A percentile compares a stretch with the other conserved stretches of the same genome.
These are phyloP conservation scores for Croton setiger DNA, from an alignment of 441 rosid genomes.

Conservation along the genomic window DNA sequence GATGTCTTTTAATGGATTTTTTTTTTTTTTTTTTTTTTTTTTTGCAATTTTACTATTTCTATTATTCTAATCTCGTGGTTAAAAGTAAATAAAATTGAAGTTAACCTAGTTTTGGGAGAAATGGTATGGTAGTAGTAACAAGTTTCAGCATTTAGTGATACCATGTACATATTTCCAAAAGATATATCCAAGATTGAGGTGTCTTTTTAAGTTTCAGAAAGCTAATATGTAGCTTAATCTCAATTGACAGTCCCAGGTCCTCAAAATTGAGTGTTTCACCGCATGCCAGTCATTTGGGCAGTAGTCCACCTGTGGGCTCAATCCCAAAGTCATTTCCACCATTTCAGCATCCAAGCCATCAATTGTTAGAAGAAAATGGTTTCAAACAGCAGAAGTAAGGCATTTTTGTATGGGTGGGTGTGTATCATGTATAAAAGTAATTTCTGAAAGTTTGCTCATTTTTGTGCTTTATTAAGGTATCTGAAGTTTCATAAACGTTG, in stretches of 20 bases:
- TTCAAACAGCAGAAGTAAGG: constrained; percentile 95
- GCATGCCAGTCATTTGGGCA: constrained; percentile 59
- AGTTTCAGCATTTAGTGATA: constrained; percentile 1
- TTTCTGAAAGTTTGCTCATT: constrained; percentile 23
- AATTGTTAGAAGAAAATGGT: constrained; percentile 92
- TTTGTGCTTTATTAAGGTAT: constrained; percentile 54
- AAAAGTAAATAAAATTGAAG: background rate
- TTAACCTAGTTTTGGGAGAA: background rate
- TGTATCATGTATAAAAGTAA: background rate
- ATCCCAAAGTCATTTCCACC: constrained; percentile 89
- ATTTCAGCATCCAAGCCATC: constrained; percentile 98
- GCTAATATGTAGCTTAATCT: constrained; percentile 14
- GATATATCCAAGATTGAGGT: background rate
- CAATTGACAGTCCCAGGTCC: constrained; percentile 55
- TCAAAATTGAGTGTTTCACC: constrained; percentile 86
- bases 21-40: too few species aligned
- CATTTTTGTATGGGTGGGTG: constrained; percentile 13
- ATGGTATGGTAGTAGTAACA: background rate
- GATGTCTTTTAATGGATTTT: too few species aligned
- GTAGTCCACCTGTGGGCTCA: constrained; percentile 96
- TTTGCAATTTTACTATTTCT: constrained; percentile 8
- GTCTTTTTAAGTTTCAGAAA: constrained; percentile 1
- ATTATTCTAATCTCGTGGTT: background rate
- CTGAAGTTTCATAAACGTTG: constrained; percentile 84
- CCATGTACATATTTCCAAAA: background rate